Base-by-base conservation (phyloP, 805 yeast genomes). In the Saturnispora ahearnii region DNA sequence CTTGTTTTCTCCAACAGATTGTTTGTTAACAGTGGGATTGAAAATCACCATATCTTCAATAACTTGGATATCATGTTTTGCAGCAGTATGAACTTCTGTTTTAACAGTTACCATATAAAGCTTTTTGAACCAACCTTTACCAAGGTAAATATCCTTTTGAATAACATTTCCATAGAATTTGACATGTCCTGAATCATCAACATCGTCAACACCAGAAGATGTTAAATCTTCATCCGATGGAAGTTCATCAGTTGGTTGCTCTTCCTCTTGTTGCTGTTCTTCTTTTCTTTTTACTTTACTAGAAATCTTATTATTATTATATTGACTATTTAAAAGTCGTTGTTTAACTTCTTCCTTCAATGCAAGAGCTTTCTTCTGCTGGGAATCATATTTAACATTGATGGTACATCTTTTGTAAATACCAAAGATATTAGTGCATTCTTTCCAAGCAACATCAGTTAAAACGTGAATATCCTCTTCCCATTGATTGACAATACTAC, bases 391-490 rank as follows among this genome's bases (percentile, higher is more conserved):
- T 40, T 33, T 46, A 24, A 46, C 49, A 9, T 33, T 46, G n/a
- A 40, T 40, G 3, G 38, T 28, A 41, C 49, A 46, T 2, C 10
- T 31, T 28, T 46, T 30, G 15, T 30, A 40, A 30, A 46, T 6
- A 3, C 44, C 45, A 4, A 40, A 15, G 12, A 31, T 12, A 21
- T 22, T 22, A 6, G 40, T 40, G 28, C 49, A 46, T 33, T 46
- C 49, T n/a, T 38, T 46, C 31, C 32, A 46, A 13, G 45, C 49
- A 11, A 46, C 44, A 46, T 46, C 49, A n/a, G 49, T 46, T n/a
- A 46, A 24, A 13, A 46, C 37, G n/a, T 32, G 30, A 3, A 26
- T 21, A 26, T 40, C 44, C 15, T 46, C 49, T 28, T 46, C 49
- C 49, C 49, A 46, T 32, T 46, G 43, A 28, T 46, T 46, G 26